phyloP scores from a whole-genome alignment of 1,139 yeast species.

The Trichomonascaceae sp. region DNA sequence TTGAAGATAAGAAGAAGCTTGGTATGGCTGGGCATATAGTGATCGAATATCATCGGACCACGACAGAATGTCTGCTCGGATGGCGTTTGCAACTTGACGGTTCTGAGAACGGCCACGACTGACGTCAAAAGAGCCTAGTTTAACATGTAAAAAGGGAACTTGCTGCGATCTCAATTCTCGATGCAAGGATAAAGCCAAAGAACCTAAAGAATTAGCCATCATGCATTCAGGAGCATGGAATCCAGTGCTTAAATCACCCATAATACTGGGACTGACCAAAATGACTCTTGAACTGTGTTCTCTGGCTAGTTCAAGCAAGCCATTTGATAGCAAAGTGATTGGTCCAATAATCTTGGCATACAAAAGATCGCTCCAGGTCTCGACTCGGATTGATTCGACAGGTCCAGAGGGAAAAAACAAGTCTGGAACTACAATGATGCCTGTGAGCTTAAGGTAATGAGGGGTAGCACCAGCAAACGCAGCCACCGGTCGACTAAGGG shows the following conservation, averaged over 20 bases:
- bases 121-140: slow-evolving; percentile 38
- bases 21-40: slow-evolving; percentile 33
- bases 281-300: slow-evolving; percentile 37
- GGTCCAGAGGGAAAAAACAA: slow-evolving; percentile 66
- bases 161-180: slow-evolving; percentile 33
- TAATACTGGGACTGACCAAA: slow-evolving; percentile 35
- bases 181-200: slow-evolving; percentile 34
- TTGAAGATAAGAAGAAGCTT: slow-evolving; percentile 30
- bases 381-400: slow-evolving; percentile 48
- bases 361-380: slow-evolving; percentile 48
- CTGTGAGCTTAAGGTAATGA: slow-evolving; percentile 48
- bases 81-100: slow-evolving; percentile 28
- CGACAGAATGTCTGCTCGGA: slow-evolving; percentile 36
- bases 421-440: slow-evolving; percentile 59
- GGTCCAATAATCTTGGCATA: slow-evolving; percentile 45
- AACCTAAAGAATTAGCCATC: slow-evolving; percentile 32
- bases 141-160: slow-evolving; percentile 25
- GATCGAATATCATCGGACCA: slow-evolving; percentile 37
- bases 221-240: slow-evolving; percentile 39
- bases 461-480: slow-evolving; percentile 49
- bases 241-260: slow-evolving; percentile 36
- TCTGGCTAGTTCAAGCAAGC: slow-evolving; percentile 53
- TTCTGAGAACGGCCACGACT: slow-evolving; percentile 25
- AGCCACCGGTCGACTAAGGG: slow-evolving; percentile 38
- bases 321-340: slow-evolving; percentile 48